Evolutionary conservation across 768 basidiomycete species (phyloP), one percentile per base, ranked within the genome.

Genomic region (Vararia minispora): DNA sequence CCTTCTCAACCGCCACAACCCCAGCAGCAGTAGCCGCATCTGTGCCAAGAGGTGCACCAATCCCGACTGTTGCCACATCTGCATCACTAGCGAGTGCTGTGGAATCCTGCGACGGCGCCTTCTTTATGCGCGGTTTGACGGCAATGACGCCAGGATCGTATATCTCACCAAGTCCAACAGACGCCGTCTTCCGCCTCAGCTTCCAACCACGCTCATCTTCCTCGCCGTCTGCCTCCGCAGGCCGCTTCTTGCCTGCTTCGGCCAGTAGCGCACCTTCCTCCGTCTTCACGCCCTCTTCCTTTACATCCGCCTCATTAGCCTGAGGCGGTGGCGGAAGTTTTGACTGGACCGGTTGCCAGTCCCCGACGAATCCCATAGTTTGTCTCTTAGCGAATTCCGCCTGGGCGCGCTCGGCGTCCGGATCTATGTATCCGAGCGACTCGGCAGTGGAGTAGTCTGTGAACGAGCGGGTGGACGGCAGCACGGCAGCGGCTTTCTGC

Each of bases 371-470:
- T 10, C 87, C 89, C 51, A 85, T 74, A 11, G 63, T 71, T 33
- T 65, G 68, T 17, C 72, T 67, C 30, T 71, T 63, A 38, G 77
- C 72, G 2, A 68, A 63, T 51, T 81, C 79, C 0, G 71, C 74
- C n/a, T 65, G 64, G 21, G 70, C 51, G 37, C 71, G 63, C 41
- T 83, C 84, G 6, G 66, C 76, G 43, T 88, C 85, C 2, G 80
- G 81, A 51, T 94, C 91, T 8, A 51, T 64, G 50, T 74, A 80
- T 1, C 92, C 92, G 1, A 98, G 68, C 1, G 79, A 84, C 33
- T 73, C 79, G 0, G 94, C 81, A 0, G 89, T 90, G 9, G 87
- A 77, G 58, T 98, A 99, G 56, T 94, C 83, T 1, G 81, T 69
- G 43, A 73, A 78, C n/a, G 71, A 73, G 49, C 79, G 75, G 1